Conservation (phyloP, 2,329 filamentous ascomycete species). For the Xylariomycetidae sp. region DNA sequence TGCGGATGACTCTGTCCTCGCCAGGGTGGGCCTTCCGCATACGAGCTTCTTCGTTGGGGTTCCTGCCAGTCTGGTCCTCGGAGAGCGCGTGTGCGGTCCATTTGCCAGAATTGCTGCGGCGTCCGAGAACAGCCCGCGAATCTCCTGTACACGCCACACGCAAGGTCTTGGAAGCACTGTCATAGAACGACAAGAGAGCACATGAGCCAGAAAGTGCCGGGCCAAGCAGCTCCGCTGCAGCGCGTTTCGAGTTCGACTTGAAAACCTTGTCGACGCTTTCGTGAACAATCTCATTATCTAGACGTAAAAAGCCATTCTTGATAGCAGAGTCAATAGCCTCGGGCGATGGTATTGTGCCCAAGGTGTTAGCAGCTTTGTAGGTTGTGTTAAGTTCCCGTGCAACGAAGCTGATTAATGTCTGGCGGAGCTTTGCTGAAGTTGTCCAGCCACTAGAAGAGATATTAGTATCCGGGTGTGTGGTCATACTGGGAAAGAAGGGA, state of each 20-base stretch:
- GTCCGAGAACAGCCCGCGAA: conserved; percentile 88
- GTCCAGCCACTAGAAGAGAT: conserved; percentile 76
- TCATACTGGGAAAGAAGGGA: too few relatives aligned
- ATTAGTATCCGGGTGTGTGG: too few relatives aligned
- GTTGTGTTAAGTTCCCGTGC: conserved; percentile 89
- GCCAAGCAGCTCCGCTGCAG: conserved; percentile 85
- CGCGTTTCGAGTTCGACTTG: conserved; percentile 82
- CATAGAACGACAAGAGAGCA: conserved; percentile 93
- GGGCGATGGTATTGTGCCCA: conserved; percentile 60
- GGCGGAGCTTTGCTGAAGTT: conserved; percentile 90
- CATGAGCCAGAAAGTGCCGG: conserved; percentile 96
- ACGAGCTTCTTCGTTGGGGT: conserved; percentile 75
- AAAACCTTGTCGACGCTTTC: conserved; percentile 88
- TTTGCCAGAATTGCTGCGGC: conserved; percentile 72
- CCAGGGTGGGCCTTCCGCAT: conserved; percentile 83
- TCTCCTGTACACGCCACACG: conserved; percentile 96
- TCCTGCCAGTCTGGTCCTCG: conserved; percentile 89
- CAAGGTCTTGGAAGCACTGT: conserved; percentile 78
- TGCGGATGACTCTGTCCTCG: conserved; percentile 80
- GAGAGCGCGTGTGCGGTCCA: conserved; percentile 90
- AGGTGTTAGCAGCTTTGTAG: conserved; percentile 68
- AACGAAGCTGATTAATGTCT: conserved; percentile 87
- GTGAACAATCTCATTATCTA: conserved; percentile 93
- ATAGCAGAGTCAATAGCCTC: conserved; percentile 87
- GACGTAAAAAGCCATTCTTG: conserved; percentile 80